These are phyloP conservation scores for Drechslerella dactyloides DNA, from an alignment of 2,329 filamentous ascomycete genomes.

Conservation along the genomic window DNA sequence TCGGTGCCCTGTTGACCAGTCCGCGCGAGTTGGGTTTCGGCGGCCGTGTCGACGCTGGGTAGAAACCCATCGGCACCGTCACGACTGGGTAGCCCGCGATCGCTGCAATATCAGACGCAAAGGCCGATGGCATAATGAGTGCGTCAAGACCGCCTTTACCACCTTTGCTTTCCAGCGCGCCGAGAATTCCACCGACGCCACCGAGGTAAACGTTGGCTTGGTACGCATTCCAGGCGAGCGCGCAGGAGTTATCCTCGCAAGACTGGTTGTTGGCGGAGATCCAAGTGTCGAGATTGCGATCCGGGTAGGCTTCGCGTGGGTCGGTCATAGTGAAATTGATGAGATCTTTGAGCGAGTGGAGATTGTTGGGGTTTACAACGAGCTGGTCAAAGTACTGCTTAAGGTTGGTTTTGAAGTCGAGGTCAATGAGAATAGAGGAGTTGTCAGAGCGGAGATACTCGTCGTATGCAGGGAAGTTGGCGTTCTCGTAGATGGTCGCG, in stretches of 20 bases:
- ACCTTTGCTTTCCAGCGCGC: conserved; percentile 25
- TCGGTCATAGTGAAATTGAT: conserved; percentile 32
- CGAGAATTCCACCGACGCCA: conserved; percentile 33
- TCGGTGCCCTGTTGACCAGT: conserved; percentile 22
- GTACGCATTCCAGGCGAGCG: conserved; percentile 18
- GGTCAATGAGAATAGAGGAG: conserved; percentile 1
- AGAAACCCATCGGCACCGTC: conserved; percentile 37
- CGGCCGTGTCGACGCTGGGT: conserved; percentile 12
- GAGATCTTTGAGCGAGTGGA: conserved; percentile 21
- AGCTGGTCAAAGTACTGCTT: conserved; percentile 36
- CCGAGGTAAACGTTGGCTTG: conserved; percentile 30
- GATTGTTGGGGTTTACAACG: conserved; percentile 26
- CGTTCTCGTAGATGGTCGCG: conserved; percentile 31
- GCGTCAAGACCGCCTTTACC: conserved; percentile 28
- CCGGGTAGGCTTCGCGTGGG: conserved; percentile 32
- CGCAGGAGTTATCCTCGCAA: conserved; percentile 37
- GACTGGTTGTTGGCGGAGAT: conserved; percentile 20
- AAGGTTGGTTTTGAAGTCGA: conserved; percentile 43
- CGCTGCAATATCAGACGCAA: conserved; percentile 25
- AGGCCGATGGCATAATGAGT: conserved; percentile 30
- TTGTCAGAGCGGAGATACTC: conserved; percentile 12
- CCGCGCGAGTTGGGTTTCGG: conserved; percentile 11
- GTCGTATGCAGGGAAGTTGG: conserved; percentile 27
- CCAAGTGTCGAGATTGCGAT: conserved; percentile 35
- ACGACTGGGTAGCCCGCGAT: conserved; percentile 36